Evolutionary conservation across 176 grass and related monocot species (phyloP).

Genomic region (Elymus sibiricus): DNA sequence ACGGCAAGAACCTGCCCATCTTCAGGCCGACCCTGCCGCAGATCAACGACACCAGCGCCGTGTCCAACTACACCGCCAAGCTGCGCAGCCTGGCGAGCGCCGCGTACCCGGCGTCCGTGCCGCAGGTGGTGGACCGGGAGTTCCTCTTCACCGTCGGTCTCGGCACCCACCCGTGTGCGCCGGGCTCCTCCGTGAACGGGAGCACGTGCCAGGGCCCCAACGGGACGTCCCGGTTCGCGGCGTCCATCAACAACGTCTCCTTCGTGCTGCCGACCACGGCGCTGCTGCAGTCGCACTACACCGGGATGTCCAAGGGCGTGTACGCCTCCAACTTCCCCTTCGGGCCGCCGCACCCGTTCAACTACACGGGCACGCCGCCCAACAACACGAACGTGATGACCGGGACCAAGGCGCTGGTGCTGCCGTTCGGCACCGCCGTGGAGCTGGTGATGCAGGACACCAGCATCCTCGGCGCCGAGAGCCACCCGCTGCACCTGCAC

Average conservation of each 20-base stretch:
- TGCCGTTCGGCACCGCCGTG: slow-evolving; percentile 48
- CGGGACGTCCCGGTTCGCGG: slow-evolving; percentile 52
- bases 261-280: slow-evolving; percentile 59
- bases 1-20: slow-evolving; percentile 19
- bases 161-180: slow-evolving; percentile 61
- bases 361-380: slow-evolving; percentile 74
- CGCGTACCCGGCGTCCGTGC: slow-evolving; percentile 63
- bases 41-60: slow-evolving; percentile 64
- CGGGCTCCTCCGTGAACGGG: slow-evolving; percentile 23
- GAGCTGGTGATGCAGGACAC: slow-evolving; percentile 90
- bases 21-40: slow-evolving; percentile 37
- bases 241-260: slow-evolving; percentile 72
- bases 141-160: slow-evolving; percentile 88
- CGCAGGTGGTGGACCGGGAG: slow-evolving; percentile 38
- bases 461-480: slow-evolving; percentile 67
- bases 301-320: slow-evolving; percentile 41
- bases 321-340: slow-evolving; percentile 52
- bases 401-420: slow-evolving; percentile 55
- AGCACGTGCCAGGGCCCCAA: slow-evolving; percentile 75
- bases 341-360: slow-evolving; percentile 42
- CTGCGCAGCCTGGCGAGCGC: slow-evolving; percentile 64
- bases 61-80: slow-evolving; percentile 49
- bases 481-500: slow-evolving; percentile 85
- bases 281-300: slow-evolving; percentile 60
- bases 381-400: slow-evolving; percentile 72